A percentile compares a stretch with the other conserved stretches of the same genome.
Conservation (phyloP, 805 yeast species). For the Candida awuae region DNA sequence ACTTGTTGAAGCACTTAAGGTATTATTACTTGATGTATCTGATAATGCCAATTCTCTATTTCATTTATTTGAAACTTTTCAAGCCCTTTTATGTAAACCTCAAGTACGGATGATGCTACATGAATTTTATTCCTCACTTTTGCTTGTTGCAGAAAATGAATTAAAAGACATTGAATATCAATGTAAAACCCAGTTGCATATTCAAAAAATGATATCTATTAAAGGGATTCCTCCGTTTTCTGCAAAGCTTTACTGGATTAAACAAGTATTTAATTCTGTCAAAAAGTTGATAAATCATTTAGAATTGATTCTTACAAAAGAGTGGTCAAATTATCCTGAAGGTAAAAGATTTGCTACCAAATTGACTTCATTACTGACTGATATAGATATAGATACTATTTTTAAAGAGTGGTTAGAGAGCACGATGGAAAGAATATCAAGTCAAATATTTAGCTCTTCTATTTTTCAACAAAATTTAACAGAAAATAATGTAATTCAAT, state of each 20-base stretch:
- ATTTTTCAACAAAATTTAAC: neutral
- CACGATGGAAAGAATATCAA: constrained; percentile 8
- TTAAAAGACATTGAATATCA: constrained; percentile 35
- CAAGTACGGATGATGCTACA: constrained; percentile 50
- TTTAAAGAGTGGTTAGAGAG: constrained; percentile 42
- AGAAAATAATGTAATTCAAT: constrained; percentile 9
- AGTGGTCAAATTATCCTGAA: constrained; percentile 56
- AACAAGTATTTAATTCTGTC: constrained; percentile 41
- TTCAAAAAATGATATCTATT: constrained; percentile 29
- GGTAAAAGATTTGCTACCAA: constrained; percentile 57
- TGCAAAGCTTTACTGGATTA: constrained; percentile 43
- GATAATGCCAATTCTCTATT: constrained; percentile 42
- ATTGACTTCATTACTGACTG: constrained; percentile 36
- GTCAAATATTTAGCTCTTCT: constrained; percentile 6
- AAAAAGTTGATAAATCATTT: constrained; percentile 35
- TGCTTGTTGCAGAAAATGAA: constrained; percentile 42
- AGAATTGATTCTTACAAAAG: constrained; percentile 46
- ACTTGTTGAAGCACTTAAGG: constrained; percentile 35
- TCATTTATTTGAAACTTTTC: constrained; percentile 40
- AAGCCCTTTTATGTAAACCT: constrained; percentile 43
- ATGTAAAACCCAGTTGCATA: constrained; percentile 25
- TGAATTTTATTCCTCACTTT: constrained; percentile 47
- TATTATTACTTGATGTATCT: constrained; percentile 31
- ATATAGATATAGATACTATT: constrained; percentile 35
- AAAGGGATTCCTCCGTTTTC: constrained; percentile 43